Base-by-base conservation (phyloP, 768 basidiomycete species). In the Agaricus blazei region DNA sequence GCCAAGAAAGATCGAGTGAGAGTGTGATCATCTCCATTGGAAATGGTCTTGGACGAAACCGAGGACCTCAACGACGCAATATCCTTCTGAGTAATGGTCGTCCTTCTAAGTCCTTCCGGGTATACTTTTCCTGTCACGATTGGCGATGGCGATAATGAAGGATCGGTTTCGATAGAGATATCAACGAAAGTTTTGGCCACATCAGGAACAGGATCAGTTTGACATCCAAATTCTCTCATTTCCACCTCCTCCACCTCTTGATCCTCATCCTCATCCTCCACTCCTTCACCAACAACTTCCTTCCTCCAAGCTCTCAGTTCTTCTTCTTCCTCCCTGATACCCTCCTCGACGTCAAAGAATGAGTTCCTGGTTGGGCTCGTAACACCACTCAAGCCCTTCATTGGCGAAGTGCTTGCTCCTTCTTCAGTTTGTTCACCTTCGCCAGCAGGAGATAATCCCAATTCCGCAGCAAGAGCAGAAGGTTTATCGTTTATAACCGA, bases 401-500 rank as follows among this genome's bases (percentile, higher is more conserved):
- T 56, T 1, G 77, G 75, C 4, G 77, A 75, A 3, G 14, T 23
- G 14, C 14, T n/a, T 14, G 24, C 51, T 24, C n/a, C 34, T n/a
- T 26, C 51, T 23, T 57, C 48, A 0, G 59, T 61, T 7, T 60
- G 63, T 23, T n/a, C 28, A 31, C 11, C 15, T 14, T 27, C 14
- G 31, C 46, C 29, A 3, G 4, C 3, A 2, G 24, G 15, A 29
- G 46, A 31, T 14, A 65, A 56, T 14, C 70, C 64, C 47, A 91
- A 70, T 63, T 88, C 88, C 40, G 81, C 77, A 26, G 87, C 83
- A 37, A 90, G 77, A 7, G 86, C 82, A 62, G 87, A 87, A 0
- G 89, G 60, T n/a, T 56, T 87, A 15, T 83, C 80, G 40, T 82
- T 86, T 8, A 90, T 80, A 29, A 91, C 70, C 0, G 86, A 88